A percentile compares a stretch with the other conserved stretches of the same genome.
Conservation (phyloP, 257 asterid genomes). For the Primulina huaijiensis region DNA sequence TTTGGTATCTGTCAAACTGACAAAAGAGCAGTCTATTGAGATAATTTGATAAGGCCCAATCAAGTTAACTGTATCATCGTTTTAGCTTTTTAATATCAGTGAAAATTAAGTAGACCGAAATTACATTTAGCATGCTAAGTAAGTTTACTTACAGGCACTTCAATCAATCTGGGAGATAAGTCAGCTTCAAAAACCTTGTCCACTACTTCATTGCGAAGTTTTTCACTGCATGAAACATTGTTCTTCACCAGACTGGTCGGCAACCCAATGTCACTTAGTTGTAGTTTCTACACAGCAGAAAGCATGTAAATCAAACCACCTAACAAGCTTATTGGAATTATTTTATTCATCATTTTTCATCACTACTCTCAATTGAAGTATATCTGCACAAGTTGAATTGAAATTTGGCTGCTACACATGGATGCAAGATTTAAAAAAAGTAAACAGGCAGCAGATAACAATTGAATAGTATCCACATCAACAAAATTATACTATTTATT, state of each 20-base stretch:
- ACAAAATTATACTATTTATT: not conserved
- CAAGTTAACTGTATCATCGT: constrained; percentile 7
- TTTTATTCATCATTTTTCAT: not conserved
- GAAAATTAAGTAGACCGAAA: not conserved
- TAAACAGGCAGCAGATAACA: constrained; percentile 6
- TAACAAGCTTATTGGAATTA: constrained; percentile 27
- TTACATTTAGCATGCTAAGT: not conserved
- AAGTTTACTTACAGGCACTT: constrained; percentile 53
- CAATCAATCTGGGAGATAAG: constrained; percentile 38
- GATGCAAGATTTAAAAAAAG: constrained; percentile 4
- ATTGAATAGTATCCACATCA: constrained; percentile 4
- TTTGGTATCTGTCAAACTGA: constrained; percentile 6
- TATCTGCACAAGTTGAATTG: constrained; percentile 9
- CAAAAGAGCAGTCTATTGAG: constrained; percentile 8
- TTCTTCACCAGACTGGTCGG: constrained; percentile 36
- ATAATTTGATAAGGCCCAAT: constrained; percentile 14
- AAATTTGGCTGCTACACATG: constrained; percentile 12
- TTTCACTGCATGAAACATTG: constrained; percentile 28
- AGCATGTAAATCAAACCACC: constrained; percentile 27
- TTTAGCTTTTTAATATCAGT: constrained; percentile 12
- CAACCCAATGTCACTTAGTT: constrained; percentile 40
- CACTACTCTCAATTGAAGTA: constrained; percentile 11
- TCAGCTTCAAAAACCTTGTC: constrained; percentile 24
- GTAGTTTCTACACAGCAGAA: constrained; percentile 43
- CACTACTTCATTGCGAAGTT: constrained; percentile 28